Conservation (phyloP, 2,329 filamentous ascomycete species). For the Sporothrix inflata region DNA sequence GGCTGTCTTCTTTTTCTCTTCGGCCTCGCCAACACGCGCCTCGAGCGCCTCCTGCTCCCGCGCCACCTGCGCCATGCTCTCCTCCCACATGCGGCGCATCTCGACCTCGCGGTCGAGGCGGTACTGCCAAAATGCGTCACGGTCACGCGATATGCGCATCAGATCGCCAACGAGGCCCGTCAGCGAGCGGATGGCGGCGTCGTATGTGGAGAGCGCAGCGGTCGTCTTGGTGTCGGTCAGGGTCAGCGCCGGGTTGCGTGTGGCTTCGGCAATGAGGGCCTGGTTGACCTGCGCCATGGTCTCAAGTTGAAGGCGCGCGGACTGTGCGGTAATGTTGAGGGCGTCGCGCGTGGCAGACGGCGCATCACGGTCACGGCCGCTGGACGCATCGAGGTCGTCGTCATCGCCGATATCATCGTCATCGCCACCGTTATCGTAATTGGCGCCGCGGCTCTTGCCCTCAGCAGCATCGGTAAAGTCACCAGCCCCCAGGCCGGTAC, state of each 20-base stretch:
- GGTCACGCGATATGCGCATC: slow-evolving; percentile 87
- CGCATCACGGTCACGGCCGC: slow-evolving; percentile 65
- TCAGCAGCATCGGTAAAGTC: slow-evolving; percentile 34
- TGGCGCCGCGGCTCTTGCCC: background rate
- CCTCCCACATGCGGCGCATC: slow-evolving; percentile 95
- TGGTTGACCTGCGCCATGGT: slow-evolving; percentile 82
- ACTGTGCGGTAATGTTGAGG: slow-evolving; percentile 96
- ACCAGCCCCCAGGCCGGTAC: slow-evolving; percentile 35
- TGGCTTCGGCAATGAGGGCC: slow-evolving; percentile 74
- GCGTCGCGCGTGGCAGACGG: slow-evolving; percentile 83
- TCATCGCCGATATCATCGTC: slow-evolving; percentile 67
- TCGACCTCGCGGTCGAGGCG: slow-evolving; percentile 88
- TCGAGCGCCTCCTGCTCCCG: slow-evolving; percentile 92
- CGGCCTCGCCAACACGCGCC: slow-evolving; percentile 82
- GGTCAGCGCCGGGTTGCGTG: slow-evolving; percentile 68
- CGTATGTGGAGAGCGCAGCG: slow-evolving; percentile 82
- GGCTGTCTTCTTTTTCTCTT: slow-evolving; percentile 85
- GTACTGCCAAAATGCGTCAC: slow-evolving; percentile 97
- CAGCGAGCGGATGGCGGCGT: slow-evolving; percentile 84
- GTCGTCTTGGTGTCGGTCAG: slow-evolving; percentile 77
- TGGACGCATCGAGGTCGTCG: slow-evolving; percentile 79
- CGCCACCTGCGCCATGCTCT: slow-evolving; percentile 97
- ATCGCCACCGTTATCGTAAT: slow-evolving; percentile 36
- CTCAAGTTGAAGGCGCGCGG: slow-evolving; percentile 88
- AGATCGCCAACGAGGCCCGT: slow-evolving; percentile 84